phyloP scores from a whole-genome alignment of 2,329 filamentous ascomycete genomes.

The Ophiostoma fasciatum region DNA sequence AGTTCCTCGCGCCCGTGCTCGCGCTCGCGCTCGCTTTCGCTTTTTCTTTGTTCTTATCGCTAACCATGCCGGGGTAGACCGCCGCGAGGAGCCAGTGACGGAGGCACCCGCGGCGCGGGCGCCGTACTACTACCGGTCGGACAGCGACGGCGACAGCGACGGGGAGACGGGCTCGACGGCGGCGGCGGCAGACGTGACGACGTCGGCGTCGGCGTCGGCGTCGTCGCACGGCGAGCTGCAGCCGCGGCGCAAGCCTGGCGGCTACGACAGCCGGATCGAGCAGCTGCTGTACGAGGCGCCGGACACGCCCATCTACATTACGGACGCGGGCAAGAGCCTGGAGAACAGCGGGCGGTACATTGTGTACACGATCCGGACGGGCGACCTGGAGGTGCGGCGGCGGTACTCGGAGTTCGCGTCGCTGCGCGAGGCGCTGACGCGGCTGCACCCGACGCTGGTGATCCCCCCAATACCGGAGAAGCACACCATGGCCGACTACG shows the following conservation, averaged over 20 bases:
- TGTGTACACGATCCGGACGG: constrained; percentile 91
- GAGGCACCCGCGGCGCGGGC: no score
- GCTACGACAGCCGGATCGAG: constrained; percentile 90
- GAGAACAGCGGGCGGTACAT: constrained; percentile 90
- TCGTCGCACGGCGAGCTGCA: constrained; percentile 25
- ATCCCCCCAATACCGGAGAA: constrained; percentile 97
- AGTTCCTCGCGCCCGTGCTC: no score
- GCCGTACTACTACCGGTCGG: no score
- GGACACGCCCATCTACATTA: constrained; percentile 78
- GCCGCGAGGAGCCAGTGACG: no score
- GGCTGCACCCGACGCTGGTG: constrained; percentile 85
- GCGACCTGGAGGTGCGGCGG: constrained; percentile 84
- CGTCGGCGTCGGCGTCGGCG: constrained; percentile 15
- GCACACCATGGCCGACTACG: constrained; percentile 97
- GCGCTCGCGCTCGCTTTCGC: no score
- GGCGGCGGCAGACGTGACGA: constrained; percentile 24
- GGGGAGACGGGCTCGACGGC: constrained; percentile 30
- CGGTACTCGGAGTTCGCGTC: constrained; percentile 96
- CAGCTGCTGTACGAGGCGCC: constrained; percentile 96
- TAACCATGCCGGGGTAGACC: no score
- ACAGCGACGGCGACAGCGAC: constrained; percentile 23
- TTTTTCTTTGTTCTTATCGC: constrained; percentile 1
- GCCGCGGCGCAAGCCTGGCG: constrained; percentile 60
- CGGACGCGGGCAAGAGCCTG: constrained; percentile 85
- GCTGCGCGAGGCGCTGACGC: constrained; percentile 72